A percentile compares a stretch with the other conserved stretches of the same genome.
phyloP scores from a whole-genome alignment of 495 filamentous ascomycete genomes.

The Podospora didyma region DNA sequence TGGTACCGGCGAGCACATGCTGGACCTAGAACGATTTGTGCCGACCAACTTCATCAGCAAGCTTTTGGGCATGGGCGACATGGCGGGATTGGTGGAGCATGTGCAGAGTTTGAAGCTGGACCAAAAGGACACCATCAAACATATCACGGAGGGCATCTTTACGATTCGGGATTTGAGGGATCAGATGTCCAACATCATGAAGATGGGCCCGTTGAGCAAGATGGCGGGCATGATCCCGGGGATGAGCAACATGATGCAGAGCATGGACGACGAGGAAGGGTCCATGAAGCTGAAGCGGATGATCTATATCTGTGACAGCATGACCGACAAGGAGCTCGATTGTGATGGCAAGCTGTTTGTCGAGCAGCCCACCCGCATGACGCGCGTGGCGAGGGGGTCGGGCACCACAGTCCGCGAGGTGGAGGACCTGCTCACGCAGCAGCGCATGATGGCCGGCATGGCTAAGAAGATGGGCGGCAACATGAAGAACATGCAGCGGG shows the following conservation, averaged over 20 bases:
- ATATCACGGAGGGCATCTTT: conserved; percentile 94
- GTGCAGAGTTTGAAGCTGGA: conserved; percentile 96
- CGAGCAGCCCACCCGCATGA: conserved; percentile 91
- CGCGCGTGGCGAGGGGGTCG: conserved; percentile 80
- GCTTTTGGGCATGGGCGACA: conserved; percentile 94
- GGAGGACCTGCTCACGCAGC: conserved; percentile 95
- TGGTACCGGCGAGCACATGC: conserved; percentile 94
- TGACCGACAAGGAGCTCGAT: conserved; percentile 94
- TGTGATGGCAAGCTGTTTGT: conserved; percentile 91
- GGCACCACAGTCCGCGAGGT: conserved; percentile 93
- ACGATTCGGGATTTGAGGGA: conserved; percentile 92
- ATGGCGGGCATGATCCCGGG: conserved; percentile 99
- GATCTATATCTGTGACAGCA: conserved; percentile 98
- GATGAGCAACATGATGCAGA: conserved; percentile 83
- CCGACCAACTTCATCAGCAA: conserved; percentile 89
- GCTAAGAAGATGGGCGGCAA: conserved; percentile 97
- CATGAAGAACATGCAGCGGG: conserved; percentile 93
- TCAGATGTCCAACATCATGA: conserved; percentile 97
- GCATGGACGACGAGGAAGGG: conserved; percentile 96
- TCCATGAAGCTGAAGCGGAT: conserved; percentile 89
- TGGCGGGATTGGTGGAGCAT: conserved; percentile 91
- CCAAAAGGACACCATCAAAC: conserved; percentile 98
- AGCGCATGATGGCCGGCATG: conserved; percentile 98
- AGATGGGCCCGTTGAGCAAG: conserved; percentile 96
- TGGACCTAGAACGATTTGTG: conserved; percentile 89